Base-by-base conservation (phyloP, 148 eudicot genomes). In the Limonium bicolor region DNA sequence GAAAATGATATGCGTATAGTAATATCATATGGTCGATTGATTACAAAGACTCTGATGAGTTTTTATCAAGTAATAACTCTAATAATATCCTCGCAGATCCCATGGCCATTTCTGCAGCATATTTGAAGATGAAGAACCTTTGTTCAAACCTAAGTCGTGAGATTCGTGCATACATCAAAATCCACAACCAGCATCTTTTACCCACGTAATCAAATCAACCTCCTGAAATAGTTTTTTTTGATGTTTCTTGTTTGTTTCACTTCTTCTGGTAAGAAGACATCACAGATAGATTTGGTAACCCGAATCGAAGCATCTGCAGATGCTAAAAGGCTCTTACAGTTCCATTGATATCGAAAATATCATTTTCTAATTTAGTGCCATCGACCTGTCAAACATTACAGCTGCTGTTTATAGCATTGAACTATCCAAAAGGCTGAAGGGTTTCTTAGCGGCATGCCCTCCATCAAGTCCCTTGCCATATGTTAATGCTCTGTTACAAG, bases 41-140 rank as follows among this genome's bases (percentile, higher is more conserved):
- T n/a, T n/a, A n/a, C n/a, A n/a, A n/a, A n/a, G n/a, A n/a, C n/a
- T n/a, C 95, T 18, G 95, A 85, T 48, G 95, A 85, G 66, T 72
- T 71, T 50, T 56, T 85, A 46, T 72, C 82, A 11, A 53, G 48
- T 55, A n/a, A n/a, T n/a, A 80, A 65, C 67, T 64, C 65, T 4
- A 90, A 85, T 30, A 77, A 79, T 38, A 55, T 80, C 41, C 70
- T 80, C 33, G 60, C 69, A 60, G 95, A 85, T 40, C 63, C 85
- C 4, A 50, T 71, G 22, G 60, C 95, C 40, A 68, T 67, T 53
- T 53, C 86, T 33, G 77, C 88, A n/a, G 85, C 95, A 18, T 85
- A 80, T 46, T 46, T 61, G 68, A 85, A 85, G 65, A 77, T 85
- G 77, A 85, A 85, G 62, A 85, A 64, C 41, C 74, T 85, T 25